Evolutionary conservation across 1,139 yeast genomes (phyloP).

Genomic region (Scheffersomyces cryptocercus): DNA sequence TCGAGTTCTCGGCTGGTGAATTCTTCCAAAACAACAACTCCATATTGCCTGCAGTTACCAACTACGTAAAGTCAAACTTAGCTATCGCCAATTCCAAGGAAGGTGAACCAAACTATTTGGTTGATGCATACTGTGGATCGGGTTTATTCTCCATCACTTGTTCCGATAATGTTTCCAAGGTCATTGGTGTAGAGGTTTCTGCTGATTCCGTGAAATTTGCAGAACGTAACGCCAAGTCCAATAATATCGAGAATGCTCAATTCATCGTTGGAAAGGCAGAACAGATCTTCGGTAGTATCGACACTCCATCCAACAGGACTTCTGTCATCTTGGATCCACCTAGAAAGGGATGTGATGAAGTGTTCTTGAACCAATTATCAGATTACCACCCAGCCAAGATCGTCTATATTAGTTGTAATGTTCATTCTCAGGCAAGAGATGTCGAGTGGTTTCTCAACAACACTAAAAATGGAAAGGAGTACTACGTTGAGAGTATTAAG

Average conservation of each 20-base stretch:
- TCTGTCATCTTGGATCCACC: slow-evolving; percentile 96
- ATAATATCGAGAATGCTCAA: slow-evolving; percentile 72
- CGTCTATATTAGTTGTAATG: slow-evolving; percentile 94
- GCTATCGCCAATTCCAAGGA: slow-evolving; percentile 38
- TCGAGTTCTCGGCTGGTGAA: slow-evolving; percentile 90
- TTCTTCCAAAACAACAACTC: slow-evolving; percentile 96
- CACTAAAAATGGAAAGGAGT: slow-evolving; percentile 61
- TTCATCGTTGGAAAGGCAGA: slow-evolving; percentile 94
- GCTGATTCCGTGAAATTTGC: slow-evolving; percentile 93
- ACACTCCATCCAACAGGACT: slow-evolving; percentile 68
- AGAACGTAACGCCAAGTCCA: slow-evolving; percentile 70
- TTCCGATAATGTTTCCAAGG: slow-evolving; percentile 73
- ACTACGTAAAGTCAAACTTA: slow-evolving; percentile 74
- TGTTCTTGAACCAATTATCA: slow-evolving; percentile 80
- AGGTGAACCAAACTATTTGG: slow-evolving; percentile 60
- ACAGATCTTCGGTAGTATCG: slow-evolving; percentile 76
- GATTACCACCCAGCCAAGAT: slow-evolving; percentile 81
- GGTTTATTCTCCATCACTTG: slow-evolving; percentile 91
- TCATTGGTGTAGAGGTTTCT: slow-evolving; percentile 92
- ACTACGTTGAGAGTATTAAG: slow-evolving; percentile 75
- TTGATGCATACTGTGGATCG: slow-evolving; percentile 97
- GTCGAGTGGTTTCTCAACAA: slow-evolving; percentile 76
- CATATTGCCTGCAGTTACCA: slow-evolving; percentile 78
- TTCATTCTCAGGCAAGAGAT: slow-evolving; percentile 96
- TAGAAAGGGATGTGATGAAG: slow-evolving; percentile 92